Conservation (phyloP, 805 yeast species). For the Kodamaea neixiangensis region DNA sequence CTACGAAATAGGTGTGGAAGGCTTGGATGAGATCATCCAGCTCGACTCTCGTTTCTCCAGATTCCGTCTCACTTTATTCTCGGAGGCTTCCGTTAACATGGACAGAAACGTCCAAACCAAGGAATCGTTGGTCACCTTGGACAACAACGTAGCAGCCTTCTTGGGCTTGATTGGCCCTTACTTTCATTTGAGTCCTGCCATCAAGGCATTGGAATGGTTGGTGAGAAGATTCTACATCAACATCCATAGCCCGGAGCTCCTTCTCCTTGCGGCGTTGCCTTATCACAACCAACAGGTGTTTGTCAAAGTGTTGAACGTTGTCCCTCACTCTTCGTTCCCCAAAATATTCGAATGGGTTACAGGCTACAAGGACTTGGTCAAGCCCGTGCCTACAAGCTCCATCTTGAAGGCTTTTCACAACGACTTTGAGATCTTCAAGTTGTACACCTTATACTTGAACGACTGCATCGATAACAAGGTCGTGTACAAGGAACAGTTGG, state of each 20-base stretch:
- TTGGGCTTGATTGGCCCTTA: constrained; percentile 73
- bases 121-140: constrained; percentile 74
- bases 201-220: constrained; percentile 91
- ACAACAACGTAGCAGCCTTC: constrained; percentile 73
- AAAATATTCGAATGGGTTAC: constrained; percentile 71
- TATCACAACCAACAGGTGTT: constrained; percentile 75
- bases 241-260: constrained; percentile 70
- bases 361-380: constrained; percentile 64
- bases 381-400: constrained; percentile 66
- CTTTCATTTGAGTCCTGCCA: constrained; percentile 71
- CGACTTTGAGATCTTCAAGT: constrained; percentile 65
- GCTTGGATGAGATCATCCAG: constrained; percentile 67
- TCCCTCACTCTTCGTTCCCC: constrained; percentile 65
- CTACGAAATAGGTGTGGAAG: constrained; percentile 69
- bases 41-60: constrained; percentile 74
- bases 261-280: constrained; percentile 77
- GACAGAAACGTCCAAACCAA: constrained; percentile 82
- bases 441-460: constrained; percentile 59
- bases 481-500: constrained; percentile 67
- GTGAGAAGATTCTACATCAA: constrained; percentile 88
- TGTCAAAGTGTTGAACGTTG: constrained; percentile 69
- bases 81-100: constrained; percentile 74
- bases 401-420: constrained; percentile 68
- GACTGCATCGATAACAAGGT: constrained; percentile 53
- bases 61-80: constrained; percentile 74